Percentiles rank a stretch among this genome's conserved stretches.
Conservation (phyloP, 108 stramenopile species). For the Cyclotella choctawhatcheeana region DNA sequence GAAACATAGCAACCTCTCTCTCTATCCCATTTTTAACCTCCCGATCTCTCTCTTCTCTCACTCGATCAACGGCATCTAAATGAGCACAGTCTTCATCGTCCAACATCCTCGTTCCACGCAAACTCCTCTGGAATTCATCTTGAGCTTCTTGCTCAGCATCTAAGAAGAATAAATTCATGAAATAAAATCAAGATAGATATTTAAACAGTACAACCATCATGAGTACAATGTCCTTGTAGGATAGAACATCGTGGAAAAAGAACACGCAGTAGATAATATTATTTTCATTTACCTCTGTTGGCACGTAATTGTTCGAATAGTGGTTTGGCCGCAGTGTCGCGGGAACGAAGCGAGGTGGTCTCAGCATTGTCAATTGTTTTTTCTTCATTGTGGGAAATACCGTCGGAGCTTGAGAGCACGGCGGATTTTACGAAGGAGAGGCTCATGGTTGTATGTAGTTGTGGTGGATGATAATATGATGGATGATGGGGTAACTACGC, state of each 20-base stretch:
- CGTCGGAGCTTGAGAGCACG: constrained; percentile 79
- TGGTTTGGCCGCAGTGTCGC: constrained; percentile 55
- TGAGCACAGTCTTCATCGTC: constrained; percentile 88
- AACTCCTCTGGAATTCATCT: constrained; percentile 66
- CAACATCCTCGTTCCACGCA: constrained; percentile 72
- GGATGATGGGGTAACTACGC: too few species aligned
- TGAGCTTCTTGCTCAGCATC: constrained; percentile 72
- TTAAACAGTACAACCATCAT: too few species aligned
- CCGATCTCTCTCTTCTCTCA: constrained; percentile 53
- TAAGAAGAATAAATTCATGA: too few species aligned
- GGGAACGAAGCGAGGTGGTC: constrained; percentile 47
- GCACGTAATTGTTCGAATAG: constrained; percentile 87
- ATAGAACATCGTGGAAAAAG: too few species aligned
- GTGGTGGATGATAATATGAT: too few species aligned
- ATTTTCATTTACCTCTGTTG: too few species aligned
- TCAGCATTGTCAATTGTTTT: constrained; percentile 64
- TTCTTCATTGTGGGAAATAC: constrained; percentile 81
- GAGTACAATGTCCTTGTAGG: too few species aligned
- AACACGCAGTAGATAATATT: too few species aligned
- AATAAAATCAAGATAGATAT: too few species aligned
- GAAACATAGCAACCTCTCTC: constrained; percentile 72
- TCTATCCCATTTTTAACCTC: constrained; percentile 55
- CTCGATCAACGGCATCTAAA: constrained; percentile 67
- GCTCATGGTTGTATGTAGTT: constrained; percentile 70
- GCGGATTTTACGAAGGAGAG: constrained; percentile 87